A percentile compares a stretch with the other conserved stretches of the same genome.
Conservation (phyloP, 1,139 yeast species). For the Meyerozyma sp. region DNA sequence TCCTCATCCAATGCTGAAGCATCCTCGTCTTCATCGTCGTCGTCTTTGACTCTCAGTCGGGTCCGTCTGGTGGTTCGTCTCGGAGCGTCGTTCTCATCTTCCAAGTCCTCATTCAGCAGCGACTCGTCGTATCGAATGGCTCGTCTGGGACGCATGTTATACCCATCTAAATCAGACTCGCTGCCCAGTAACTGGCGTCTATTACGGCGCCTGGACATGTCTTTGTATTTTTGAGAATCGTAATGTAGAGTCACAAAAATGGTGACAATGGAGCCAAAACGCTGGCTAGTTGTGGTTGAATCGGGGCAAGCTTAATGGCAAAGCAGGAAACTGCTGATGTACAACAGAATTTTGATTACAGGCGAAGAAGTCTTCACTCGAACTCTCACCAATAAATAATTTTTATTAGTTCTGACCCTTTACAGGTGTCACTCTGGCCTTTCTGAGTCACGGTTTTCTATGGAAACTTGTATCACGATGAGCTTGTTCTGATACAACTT, state of each 20-base stretch:
- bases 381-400: too few species aligned
- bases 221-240: not conserved
- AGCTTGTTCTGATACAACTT: too few species aligned
- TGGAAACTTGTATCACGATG: too few species aligned
- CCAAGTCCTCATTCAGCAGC: constrained; percentile 12
- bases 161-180: constrained; percentile 10
- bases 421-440: too few species aligned
- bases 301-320: not conserved
- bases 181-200: constrained; percentile 16
- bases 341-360: too few species aligned
- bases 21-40: constrained; percentile 11
- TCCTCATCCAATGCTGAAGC: constrained; percentile 2
- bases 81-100: constrained; percentile 9
- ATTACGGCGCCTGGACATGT: constrained; percentile 9
- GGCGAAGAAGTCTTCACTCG: too few species aligned
- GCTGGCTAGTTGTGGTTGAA: not conserved
- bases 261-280: not conserved
- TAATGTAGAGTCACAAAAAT: not conserved
- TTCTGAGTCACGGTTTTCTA: too few species aligned
- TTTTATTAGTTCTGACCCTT: too few species aligned
- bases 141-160: constrained; percentile 6
- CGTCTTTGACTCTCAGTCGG: constrained; percentile 7
- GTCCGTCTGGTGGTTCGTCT: constrained; percentile 7
- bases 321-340: too few species aligned
- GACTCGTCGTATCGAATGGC: constrained; percentile 2